phyloP scores from a whole-genome alignment of 768 basidiomycete genomes.

The Mycena indigotica region DNA sequence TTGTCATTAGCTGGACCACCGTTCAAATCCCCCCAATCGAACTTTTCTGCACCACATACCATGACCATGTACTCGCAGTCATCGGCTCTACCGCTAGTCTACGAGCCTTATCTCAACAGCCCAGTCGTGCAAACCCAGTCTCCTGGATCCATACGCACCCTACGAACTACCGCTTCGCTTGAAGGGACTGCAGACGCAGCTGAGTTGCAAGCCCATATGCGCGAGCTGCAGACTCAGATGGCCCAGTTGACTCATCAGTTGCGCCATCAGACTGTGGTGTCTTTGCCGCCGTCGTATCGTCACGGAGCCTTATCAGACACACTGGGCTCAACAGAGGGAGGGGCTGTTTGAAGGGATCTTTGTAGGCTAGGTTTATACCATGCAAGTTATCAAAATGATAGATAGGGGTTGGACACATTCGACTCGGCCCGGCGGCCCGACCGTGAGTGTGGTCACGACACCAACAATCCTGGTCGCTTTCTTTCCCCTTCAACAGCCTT shows the following conservation, averaged over 20 bases:
- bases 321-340: background rate
- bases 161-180: background rate
- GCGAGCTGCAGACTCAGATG: background rate
- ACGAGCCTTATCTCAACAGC: background rate
- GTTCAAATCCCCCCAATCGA: too few species aligned
- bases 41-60: too few species aligned
- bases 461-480: too few species aligned
- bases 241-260: background rate
- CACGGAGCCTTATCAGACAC: background rate
- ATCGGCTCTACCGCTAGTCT: background rate
- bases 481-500: too few species aligned
- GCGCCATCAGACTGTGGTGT: background rate
- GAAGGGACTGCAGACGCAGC: background rate
- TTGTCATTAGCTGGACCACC: background rate
- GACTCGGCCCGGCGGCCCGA: too few species aligned
- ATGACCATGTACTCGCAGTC: too few species aligned
- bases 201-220: background rate
- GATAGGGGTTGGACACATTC: too few species aligned
- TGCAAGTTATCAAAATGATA: too few species aligned
- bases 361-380: too few species aligned
- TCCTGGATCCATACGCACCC: background rate
- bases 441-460: too few species aligned
- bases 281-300: background rate
- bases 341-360: too few species aligned
- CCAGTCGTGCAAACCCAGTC: background rate